Evolutionary conservation across 345 rosid species (phyloP).

Genomic region (Citropsis articulata): DNA sequence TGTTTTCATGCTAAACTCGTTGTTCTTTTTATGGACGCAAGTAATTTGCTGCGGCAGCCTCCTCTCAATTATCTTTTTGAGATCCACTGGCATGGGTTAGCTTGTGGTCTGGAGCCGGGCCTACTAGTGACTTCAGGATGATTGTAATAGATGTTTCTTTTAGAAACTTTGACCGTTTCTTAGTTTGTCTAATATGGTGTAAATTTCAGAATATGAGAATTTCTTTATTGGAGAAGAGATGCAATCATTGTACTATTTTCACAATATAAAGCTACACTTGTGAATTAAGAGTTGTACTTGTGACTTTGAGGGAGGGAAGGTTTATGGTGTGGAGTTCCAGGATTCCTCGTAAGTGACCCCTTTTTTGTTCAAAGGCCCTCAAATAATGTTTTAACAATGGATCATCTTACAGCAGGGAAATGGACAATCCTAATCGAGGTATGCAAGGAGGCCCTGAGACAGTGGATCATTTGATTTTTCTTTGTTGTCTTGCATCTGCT

Average conservation of each 20-base stretch:
- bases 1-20: background rate
- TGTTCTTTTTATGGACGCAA: background rate
- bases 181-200: background rate
- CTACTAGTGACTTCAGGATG: background rate
- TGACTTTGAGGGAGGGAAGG: conserved; percentile 25
- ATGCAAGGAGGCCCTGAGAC: conserved; percentile 55
- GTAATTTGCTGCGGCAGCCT: background rate
- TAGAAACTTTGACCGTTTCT: background rate
- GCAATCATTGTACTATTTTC: background rate
- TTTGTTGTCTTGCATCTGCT: conserved; percentile 28
- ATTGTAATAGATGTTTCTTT: background rate
- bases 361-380: conserved; percentile 33
- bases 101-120: background rate
- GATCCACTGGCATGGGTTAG: background rate
- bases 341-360: conserved; percentile 37
- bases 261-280: background rate
- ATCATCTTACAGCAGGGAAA: conserved; percentile 66
- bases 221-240: conserved; percentile 3
- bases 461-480: conserved; percentile 36
- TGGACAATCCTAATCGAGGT: conserved; percentile 40
- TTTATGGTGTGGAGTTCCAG: conserved; percentile 27
- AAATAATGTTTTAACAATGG: conserved; percentile 41
- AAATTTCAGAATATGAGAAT: background rate
- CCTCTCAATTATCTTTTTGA: background rate
- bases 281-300: conserved; percentile 21